Percentiles rank a stretch among this genome's conserved stretches.
Evolutionary conservation across 2,329 filamentous ascomycete species (phyloP).

Genomic region (Parasarocladium wereldwijsianum): DNA sequence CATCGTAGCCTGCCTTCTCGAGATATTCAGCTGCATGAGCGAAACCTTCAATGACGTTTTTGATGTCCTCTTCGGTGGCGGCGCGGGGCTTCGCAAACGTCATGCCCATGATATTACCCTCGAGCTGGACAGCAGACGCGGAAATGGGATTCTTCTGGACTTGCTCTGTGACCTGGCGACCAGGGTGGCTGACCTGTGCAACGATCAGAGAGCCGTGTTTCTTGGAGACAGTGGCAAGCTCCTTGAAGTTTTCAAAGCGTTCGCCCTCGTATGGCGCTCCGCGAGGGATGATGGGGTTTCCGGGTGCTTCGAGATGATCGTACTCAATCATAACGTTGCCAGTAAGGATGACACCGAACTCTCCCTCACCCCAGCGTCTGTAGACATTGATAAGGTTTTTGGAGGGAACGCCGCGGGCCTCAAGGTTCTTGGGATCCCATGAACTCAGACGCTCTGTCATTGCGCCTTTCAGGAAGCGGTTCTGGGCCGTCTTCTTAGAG

Average conservation of each 20-base stretch:
- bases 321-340: conserved; percentile 52
- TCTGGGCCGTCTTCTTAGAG: conserved; percentile 40
- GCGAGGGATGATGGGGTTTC: conserved; percentile 41
- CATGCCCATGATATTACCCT: conserved; percentile 11
- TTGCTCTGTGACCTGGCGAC: conserved; percentile 30
- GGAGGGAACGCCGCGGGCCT: conserved; percentile 29
- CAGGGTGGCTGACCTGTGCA: conserved; percentile 48
- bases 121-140: conserved; percentile 21
- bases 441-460: conserved; percentile 52
- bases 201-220: conserved; percentile 44
- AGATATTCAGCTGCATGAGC: conserved; percentile 37
- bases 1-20: conserved; percentile 49
- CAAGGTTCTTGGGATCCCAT: conserved; percentile 38
- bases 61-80: conserved; percentile 47
- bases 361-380: conserved; percentile 42
- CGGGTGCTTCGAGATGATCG: conserved; percentile 39
- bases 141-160: conserved; percentile 23
- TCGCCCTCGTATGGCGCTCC: conserved; percentile 35
- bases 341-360: conserved; percentile 39
- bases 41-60: conserved; percentile 44
- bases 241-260: conserved; percentile 46
- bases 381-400: conserved; percentile 36
- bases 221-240: conserved; percentile 38
- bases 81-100: conserved; percentile 33
- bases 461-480: conserved; percentile 52